Conservation (phyloP, 2,329 filamentous ascomycete species). For the Ophiosphaerella narmari region DNA sequence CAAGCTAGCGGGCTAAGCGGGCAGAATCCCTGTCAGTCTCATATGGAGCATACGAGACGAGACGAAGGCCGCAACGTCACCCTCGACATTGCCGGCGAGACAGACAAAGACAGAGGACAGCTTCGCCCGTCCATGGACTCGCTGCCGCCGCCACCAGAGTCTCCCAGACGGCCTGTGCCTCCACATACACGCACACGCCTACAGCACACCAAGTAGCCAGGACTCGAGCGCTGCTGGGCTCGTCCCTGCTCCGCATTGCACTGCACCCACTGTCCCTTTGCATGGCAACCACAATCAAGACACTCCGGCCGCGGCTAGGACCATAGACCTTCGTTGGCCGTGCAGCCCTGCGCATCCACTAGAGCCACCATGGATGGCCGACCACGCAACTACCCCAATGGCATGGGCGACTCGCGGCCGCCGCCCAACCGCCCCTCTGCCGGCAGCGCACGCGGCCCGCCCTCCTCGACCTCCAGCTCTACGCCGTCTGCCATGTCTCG, state of each 20-base stretch:
- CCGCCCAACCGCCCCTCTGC: conserved; percentile 31
- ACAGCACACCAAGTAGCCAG: not conserved
- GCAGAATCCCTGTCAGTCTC: not conserved
- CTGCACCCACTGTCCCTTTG: conserved; percentile 13
- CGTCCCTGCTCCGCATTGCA: not conserved
- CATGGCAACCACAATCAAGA: conserved; percentile 24
- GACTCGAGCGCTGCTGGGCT: not conserved
- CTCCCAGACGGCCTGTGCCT: not conserved
- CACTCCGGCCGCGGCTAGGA: conserved; percentile 20
- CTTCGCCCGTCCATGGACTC: conserved; percentile 1
- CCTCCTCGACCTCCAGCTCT: conserved; percentile 32
- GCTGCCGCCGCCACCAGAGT: conserved; percentile 1
- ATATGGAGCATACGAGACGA: conserved; percentile 20
- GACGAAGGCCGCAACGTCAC: conserved; percentile 3
- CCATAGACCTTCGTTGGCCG: not conserved
- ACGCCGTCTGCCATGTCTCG: conserved; percentile 45
- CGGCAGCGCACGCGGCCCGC: conserved; percentile 32
- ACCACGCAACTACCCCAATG: conserved; percentile 39
- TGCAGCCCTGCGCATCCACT: no score
- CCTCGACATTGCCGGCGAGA: not conserved
- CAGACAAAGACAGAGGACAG: no score
- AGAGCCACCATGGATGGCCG: conserved; percentile 41
- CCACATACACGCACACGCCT: not conserved
- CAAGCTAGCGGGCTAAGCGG: no score
- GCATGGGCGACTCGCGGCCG: conserved; percentile 25